These are phyloP conservation scores for Cylindrotheca closterium DNA, from an alignment of 108 stramenopile species.

Conservation along the genomic window DNA sequence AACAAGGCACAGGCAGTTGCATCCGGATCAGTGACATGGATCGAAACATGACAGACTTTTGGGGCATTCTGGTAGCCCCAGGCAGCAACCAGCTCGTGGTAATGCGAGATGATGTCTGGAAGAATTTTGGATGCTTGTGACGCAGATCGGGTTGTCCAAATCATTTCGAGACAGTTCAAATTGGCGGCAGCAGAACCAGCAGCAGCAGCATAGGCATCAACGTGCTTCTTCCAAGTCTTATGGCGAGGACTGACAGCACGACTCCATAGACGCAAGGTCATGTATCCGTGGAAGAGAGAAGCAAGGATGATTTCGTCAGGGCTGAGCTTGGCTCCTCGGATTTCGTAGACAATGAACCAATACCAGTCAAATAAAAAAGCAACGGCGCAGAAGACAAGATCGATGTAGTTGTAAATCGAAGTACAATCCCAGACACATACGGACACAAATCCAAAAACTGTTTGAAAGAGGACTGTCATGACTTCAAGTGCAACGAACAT, in stretches of 20 bases:
- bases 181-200: neutral
- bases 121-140: too few species aligned
- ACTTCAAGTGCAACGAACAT: conserved; percentile 26
- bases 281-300: conserved; percentile 26
- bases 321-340: neutral
- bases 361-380: conserved; percentile 28
- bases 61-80: conserved; percentile 36
- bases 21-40: conserved; percentile 38
- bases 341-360: conserved; percentile 16
- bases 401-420: conserved; percentile 27
- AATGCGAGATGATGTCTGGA: conserved; percentile 32
- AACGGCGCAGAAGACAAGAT: conserved; percentile 20
- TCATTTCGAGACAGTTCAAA: conserved; percentile 25
- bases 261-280: conserved; percentile 33
- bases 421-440: conserved; percentile 28
- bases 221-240: neutral
- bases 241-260: conserved; percentile 27
- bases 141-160: conserved; percentile 41
- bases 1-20: conserved; percentile 19
- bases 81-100: conserved; percentile 24
- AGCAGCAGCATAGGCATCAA: too few species aligned
- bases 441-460: conserved; percentile 17
- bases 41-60: conserved; percentile 34
- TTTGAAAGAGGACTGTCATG: conserved; percentile 35
- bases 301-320: conserved; percentile 6